Evolutionary conservation across 164 flowering plant genomes (phyloP), one percentile per base, ranked within the genome.

Genomic region (Aristolochia californica): DNA sequence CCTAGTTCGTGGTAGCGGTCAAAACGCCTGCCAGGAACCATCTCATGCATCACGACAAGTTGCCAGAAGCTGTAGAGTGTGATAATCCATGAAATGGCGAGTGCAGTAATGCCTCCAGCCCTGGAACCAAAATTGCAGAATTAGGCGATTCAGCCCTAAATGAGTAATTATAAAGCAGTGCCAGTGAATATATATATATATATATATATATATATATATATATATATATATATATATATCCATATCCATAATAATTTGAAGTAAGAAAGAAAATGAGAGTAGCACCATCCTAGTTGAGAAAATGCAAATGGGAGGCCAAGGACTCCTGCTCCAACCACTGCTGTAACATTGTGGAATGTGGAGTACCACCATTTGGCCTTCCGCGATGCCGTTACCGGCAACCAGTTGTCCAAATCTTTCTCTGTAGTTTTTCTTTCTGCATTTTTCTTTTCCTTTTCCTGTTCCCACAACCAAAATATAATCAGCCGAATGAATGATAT

Each of bases 271-370:
- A n/a, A n/a, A n/a, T n/a, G n/a, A n/a, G n/a, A n/a, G n/a, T n/a
- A n/a, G n/a, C 70, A 83, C 88, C 88, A 83, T 68, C 85, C 88
- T 40, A 83, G 79, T 25, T 79, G 61, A 13, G 88, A 45, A 77
- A 83, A 70, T 63, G 85, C 86, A 48, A 60, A 80, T 20, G 86
- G 85, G 57, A 81, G 76, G 24, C 85, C 72, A 18, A 83, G 75
- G 13, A 83, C 85, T 2, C 85, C 88, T 17, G 85, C 88, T 5
- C 85, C 88, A 49, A 83, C 88, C 76, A 83, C 75, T 57, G 88
- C 85, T 0, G 84, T 83, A 60, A 83, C 80, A 67, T 79, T 81
- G 78, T 83, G 85, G 55, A 83, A 79, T 14, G 86, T 77, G 0
- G 89, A 79, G 58, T 76, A 75, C 84, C 84, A 79, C 84, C 85